phyloP scores from a whole-genome alignment of 2,329 filamentous ascomycete species.

The Neonectria coccinea region DNA sequence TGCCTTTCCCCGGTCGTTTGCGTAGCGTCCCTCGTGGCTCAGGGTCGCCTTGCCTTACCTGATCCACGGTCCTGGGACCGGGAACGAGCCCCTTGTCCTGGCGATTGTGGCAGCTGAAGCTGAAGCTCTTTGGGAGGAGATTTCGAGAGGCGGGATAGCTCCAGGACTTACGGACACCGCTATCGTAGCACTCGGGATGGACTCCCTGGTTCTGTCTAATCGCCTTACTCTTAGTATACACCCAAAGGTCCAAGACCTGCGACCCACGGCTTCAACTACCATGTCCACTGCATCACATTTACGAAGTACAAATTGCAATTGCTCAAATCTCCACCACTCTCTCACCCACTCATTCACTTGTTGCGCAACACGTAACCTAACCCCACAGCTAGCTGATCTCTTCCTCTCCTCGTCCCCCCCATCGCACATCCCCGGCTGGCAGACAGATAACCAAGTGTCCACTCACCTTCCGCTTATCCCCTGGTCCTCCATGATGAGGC shows the following conservation, averaged over 20 bases:
- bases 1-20: neutral
- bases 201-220: neutral
- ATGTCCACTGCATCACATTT: neutral
- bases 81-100: slow-evolving; percentile 16
- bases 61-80: neutral
- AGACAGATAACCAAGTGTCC: slow-evolving; percentile 3
- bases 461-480: slow-evolving; percentile 13
- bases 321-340: neutral
- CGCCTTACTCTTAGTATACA: neutral
- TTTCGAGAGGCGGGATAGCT: neutral
- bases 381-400: neutral
- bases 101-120: slow-evolving; percentile 1
- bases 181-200: slow-evolving; percentile 1
- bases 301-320: neutral
- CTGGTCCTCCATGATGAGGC: slow-evolving; percentile 1
- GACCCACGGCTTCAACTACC: neutral
- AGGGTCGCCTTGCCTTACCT: neutral
- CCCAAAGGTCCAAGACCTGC: neutral
- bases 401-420: neutral
- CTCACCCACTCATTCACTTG: neutral
- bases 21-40: neutral
- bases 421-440: slow-evolving; percentile 4
- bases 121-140: neutral
- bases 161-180: neutral
- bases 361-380: slow-evolving; percentile 1